phyloP scores from a whole-genome alignment of 179 eudicot genomes.

The Amaranthus tricolor region DNA sequence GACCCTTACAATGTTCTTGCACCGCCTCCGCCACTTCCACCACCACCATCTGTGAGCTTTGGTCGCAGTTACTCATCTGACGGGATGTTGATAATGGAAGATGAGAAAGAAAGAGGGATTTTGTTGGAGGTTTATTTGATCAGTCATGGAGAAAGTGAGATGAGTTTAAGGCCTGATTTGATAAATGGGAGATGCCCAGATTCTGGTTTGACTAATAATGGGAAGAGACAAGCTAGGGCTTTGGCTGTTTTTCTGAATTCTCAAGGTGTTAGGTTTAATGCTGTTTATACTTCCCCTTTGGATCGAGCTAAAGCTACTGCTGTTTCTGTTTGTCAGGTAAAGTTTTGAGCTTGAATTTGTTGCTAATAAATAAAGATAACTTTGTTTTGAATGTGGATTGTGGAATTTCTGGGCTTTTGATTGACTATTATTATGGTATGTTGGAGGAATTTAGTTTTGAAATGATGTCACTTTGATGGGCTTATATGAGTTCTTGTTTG shows the following conservation, averaged over 20 bases:
- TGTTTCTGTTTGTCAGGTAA: conserved; percentile 77
- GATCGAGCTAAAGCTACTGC: conserved; percentile 93
- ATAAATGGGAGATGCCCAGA: conserved; percentile 63
- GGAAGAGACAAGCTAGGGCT: conserved; percentile 91
- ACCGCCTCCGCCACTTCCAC: conserved; percentile 62
- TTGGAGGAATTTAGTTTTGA: not conserved
- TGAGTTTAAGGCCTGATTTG: conserved; percentile 83
- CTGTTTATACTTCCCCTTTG: conserved; percentile 84
- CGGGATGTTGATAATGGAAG: conserved; percentile 35
- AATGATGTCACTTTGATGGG: not conserved
- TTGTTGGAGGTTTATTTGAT: conserved; percentile 71
- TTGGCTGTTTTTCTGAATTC: conserved; percentile 86
- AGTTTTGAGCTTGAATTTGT: not conserved
- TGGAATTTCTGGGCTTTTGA: not conserved
- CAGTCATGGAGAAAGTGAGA: conserved; percentile 79
- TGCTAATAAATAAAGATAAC: not conserved
- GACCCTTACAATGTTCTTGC: conserved; percentile 94
- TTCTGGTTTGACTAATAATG: conserved; percentile 64
- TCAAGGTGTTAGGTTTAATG: conserved; percentile 73
- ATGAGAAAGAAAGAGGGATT: conserved; percentile 19
- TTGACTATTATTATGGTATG: not conserved
- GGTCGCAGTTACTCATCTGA: conserved; percentile 46
- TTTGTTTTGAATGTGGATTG: not conserved
- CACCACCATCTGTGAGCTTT: conserved; percentile 37
- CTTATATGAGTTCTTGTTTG: not conserved